These are phyloP conservation scores for Ilex aquifolium DNA, from an alignment of 257 asterid genomes.

Conservation along the genomic window DNA sequence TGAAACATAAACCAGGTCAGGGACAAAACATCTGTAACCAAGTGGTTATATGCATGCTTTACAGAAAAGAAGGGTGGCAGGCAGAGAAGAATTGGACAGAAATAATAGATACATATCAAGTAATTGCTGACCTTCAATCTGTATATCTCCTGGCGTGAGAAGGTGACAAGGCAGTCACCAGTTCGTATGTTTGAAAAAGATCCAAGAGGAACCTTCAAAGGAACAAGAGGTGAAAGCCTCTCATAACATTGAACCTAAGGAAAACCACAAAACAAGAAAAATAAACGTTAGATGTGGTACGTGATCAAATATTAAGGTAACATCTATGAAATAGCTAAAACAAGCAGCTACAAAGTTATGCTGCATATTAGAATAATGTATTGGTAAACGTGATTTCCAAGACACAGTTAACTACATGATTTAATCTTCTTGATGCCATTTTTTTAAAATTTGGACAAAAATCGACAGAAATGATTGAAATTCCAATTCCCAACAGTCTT, in stretches of 20 bases:
- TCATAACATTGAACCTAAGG: constrained; percentile 76
- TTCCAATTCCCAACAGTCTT: too few relatives aligned
- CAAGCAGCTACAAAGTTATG: neutral
- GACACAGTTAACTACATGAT: too few relatives aligned
- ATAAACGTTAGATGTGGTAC: neutral
- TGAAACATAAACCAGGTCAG: too few relatives aligned
- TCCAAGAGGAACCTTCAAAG: constrained; percentile 65
- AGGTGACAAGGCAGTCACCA: constrained; percentile 93
- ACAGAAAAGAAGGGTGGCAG: too few relatives aligned
- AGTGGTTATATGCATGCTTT: too few relatives aligned
- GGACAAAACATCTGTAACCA: too few relatives aligned
- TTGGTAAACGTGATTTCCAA: too few relatives aligned
- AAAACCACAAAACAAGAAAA: constrained; percentile 12
- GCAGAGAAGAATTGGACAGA: too few relatives aligned
- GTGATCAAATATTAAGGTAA: neutral
- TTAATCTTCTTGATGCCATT: too few relatives aligned
- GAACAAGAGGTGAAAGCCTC: constrained; percentile 95
- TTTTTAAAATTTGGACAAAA: too few relatives aligned
- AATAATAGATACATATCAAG: neutral
- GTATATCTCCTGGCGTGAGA: constrained; percentile 78
- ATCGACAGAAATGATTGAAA: too few relatives aligned
- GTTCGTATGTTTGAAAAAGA: constrained; percentile 56
- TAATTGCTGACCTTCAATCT: constrained; percentile 52
- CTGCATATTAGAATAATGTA: too few relatives aligned
- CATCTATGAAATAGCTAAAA: neutral